phyloP scores from a whole-genome alignment of 2,329 filamentous ascomycete genomes.

The Diaporthe ampelina region DNA sequence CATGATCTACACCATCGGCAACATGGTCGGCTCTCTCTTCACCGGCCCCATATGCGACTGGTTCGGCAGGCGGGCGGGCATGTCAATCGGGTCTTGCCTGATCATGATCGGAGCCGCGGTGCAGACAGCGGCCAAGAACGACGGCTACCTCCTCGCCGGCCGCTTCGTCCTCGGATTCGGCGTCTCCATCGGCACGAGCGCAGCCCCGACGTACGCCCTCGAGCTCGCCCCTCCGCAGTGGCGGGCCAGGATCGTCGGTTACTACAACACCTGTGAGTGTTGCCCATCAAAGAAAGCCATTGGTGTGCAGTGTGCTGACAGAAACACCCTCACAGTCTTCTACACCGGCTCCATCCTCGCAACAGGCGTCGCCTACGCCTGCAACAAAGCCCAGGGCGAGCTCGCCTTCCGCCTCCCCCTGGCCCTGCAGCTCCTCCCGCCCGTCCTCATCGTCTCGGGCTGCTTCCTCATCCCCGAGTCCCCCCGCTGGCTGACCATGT shows the following conservation, averaged over 20 bases:
- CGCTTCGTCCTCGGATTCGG: constrained; percentile 70
- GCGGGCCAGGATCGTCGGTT: constrained; percentile 53
- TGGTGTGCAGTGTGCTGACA: neutral
- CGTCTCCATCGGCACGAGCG: constrained; percentile 56
- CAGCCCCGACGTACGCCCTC: constrained; percentile 56
- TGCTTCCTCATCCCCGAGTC: constrained; percentile 57
- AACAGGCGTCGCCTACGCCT: constrained; percentile 54
- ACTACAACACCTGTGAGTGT: constrained; percentile 55
- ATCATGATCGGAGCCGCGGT: constrained; percentile 59
- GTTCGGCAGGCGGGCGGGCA: constrained; percentile 57
- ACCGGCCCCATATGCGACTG: constrained; percentile 57
- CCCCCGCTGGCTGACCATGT: constrained; percentile 57
- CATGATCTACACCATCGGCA: constrained; percentile 62
- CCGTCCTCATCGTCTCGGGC: constrained; percentile 51
- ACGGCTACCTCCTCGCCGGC: constrained; percentile 60
- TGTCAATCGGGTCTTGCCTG: constrained; percentile 55
- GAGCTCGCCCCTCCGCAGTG: constrained; percentile 48
- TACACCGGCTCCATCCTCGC: constrained; percentile 58
- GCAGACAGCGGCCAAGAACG: constrained; percentile 52
- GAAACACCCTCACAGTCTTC: constrained; percentile 45
- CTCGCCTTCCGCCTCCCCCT: constrained; percentile 53
- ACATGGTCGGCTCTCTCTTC: constrained; percentile 56
- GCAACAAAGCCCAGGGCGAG: constrained; percentile 42
- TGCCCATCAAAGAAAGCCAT: too few relatives aligned
- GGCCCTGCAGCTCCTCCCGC: constrained; percentile 55